Conservation (phyloP, 768 basidiomycete species). For the Amanita molliuscula region DNA sequence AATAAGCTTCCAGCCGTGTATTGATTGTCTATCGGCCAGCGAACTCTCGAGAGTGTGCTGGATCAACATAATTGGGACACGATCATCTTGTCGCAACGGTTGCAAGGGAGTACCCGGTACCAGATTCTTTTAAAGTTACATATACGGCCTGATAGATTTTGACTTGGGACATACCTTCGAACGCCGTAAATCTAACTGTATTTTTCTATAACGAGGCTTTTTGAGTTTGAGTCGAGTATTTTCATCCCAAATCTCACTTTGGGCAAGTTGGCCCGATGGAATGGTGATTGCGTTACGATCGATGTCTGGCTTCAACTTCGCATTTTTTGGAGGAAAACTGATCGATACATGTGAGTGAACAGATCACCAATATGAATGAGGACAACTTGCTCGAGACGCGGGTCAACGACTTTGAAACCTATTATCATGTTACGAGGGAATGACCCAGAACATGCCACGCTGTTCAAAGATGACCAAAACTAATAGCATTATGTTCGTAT, state of each 20-base stretch:
- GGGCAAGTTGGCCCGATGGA: conserved; percentile 51
- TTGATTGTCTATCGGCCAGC: conserved; percentile 24
- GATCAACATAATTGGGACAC: conserved; percentile 74
- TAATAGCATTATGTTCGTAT: conserved; percentile 14
- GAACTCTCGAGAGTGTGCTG: conserved; percentile 56
- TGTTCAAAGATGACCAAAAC: conserved; percentile 60
- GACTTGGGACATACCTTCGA: conserved; percentile 40
- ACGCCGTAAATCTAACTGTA: conserved; percentile 77
- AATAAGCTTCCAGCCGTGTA: conserved; percentile 85
- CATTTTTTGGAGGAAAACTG: conserved; percentile 82
- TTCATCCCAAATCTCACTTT: conserved; percentile 69
- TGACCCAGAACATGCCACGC: conserved; percentile 54
- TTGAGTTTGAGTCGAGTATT: conserved; percentile 35
- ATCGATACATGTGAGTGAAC: conserved; percentile 1
- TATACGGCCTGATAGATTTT: neutral
- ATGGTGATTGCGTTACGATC: conserved; percentile 26
- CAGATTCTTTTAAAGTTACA: conserved; percentile 36
- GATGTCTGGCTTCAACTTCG: conserved; percentile 28
- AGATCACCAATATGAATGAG: neutral
- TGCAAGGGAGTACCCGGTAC: conserved; percentile 70
- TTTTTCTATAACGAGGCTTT: conserved; percentile 66
- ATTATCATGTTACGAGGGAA: conserved; percentile 68
- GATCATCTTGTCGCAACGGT: conserved; percentile 66
- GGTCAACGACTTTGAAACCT: conserved; percentile 77
- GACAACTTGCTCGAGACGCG: conserved; percentile 61